Evolutionary conservation across 768 basidiomycete species (phyloP).

Genomic region (Naganishia vishniacii): DNA sequence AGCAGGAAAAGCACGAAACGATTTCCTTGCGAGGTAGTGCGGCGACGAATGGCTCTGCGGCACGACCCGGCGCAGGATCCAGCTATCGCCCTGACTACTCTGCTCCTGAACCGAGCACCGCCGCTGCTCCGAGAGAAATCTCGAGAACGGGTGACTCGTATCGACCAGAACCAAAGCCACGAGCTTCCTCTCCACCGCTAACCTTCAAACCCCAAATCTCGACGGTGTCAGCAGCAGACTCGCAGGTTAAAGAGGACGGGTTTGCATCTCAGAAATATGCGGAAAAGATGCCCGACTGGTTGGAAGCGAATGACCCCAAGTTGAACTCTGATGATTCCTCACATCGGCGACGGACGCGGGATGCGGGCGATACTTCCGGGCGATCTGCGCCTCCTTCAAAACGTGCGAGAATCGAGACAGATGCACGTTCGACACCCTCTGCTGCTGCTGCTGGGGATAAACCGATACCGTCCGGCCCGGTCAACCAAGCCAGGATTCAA

Average conservation of each 20-base stretch:
- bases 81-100: not conserved
- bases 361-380: not conserved
- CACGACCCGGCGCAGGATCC: not conserved
- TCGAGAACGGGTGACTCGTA: not conserved
- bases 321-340: not conserved
- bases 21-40: not conserved
- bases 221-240: not conserved
- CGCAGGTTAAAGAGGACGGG: not conserved
- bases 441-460: not conserved
- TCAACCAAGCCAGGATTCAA: not conserved
- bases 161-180: not conserved
- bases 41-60: not conserved
- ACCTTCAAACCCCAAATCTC: not conserved
- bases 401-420: not conserved
- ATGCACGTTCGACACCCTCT: not conserved
- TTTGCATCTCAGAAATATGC: conserved; percentile 9
- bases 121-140: not conserved
- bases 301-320: conserved; percentile 15
- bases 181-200: not conserved
- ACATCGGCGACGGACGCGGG: conserved; percentile 3
- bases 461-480: not conserved
- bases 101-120: not conserved
- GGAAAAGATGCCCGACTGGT: conserved; percentile 12
- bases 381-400: not conserved
- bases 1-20: conserved; percentile 5